Evolutionary conservation across 2,329 filamentous ascomycete genomes (phyloP).

Genomic region (Lithohypha guttulata): DNA sequence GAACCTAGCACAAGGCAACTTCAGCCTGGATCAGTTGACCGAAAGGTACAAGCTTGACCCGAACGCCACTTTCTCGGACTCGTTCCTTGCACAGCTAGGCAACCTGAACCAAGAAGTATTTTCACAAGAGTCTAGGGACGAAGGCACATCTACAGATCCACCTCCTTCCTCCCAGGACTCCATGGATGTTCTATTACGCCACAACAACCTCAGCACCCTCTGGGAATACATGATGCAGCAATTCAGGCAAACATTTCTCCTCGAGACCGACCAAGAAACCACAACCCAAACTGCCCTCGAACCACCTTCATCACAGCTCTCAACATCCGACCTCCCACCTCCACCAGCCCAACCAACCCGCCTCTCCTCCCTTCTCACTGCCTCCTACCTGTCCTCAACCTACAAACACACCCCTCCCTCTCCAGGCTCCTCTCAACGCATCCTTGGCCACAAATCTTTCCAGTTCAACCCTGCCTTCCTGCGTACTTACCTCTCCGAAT

Average conservation of each 20-base stretch:
- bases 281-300: slow-evolving; percentile 16
- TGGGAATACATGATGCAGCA: slow-evolving; percentile 56
- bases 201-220: slow-evolving; percentile 50
- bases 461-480: slow-evolving; percentile 55
- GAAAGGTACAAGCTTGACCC: slow-evolving; percentile 59
- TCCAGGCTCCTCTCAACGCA: slow-evolving; percentile 15
- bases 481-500: slow-evolving; percentile 53
- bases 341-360: slow-evolving; percentile 30
- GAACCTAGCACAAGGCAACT: slow-evolving; percentile 57
- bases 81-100: slow-evolving; percentile 65
- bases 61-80: slow-evolving; percentile 59
- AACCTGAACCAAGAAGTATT: slow-evolving; percentile 57
- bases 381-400: slow-evolving; percentile 32
- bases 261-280: slow-evolving; percentile 15
- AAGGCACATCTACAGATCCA: slow-evolving; percentile 24
- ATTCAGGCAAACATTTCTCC: slow-evolving; percentile 41
- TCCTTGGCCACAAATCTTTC: slow-evolving; percentile 49
- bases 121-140: slow-evolving; percentile 29
- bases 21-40: slow-evolving; percentile 61
- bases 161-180: slow-evolving; percentile 29
- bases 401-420: slow-evolving; percentile 15
- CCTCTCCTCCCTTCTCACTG: slow-evolving; percentile 35
- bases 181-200: slow-evolving; percentile 41
- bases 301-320: slow-evolving; percentile 16
- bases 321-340: slow-evolving; percentile 26